These are phyloP conservation scores for Flueggea neowawraea DNA, from an alignment of 441 rosid genomes.

Conservation along the genomic window DNA sequence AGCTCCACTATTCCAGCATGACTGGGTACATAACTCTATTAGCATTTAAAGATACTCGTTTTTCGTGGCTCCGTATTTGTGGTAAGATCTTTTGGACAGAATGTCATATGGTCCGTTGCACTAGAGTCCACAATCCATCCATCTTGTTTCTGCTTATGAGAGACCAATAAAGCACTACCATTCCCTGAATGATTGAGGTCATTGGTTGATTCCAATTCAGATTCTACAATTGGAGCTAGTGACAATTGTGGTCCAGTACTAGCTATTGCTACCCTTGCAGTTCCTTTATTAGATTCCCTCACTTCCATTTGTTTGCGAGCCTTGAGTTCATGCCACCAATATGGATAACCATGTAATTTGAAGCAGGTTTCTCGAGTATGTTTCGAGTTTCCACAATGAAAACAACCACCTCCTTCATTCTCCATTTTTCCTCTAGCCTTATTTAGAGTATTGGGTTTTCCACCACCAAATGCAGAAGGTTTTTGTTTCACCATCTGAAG, in stretches of 20 bases:
- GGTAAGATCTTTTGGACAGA: background rate
- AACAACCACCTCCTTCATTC: background rate
- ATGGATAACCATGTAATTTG: conserved; percentile 1
- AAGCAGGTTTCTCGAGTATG: conserved; percentile 3
- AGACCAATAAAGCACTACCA: background rate
- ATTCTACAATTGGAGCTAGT: background rate
- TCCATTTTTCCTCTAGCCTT: no score
- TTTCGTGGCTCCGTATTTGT: background rate
- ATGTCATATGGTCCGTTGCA: conserved; percentile 4
- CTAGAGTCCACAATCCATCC: background rate
- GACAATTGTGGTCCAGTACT: background rate
- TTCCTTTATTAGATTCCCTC: background rate
- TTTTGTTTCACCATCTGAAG: background rate
- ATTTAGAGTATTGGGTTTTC: no score
- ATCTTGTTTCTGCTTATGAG: background rate
- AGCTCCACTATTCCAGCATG: background rate
- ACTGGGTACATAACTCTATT: background rate
- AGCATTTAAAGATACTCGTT: background rate
- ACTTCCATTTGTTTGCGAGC: background rate
- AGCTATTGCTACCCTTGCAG: background rate
- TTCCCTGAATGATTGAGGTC: background rate
- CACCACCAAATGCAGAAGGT: no score
- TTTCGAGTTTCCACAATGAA: background rate
- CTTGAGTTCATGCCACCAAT: background rate
- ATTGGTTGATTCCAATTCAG: background rate